These are phyloP conservation scores for Triglochin maritima DNA, from an alignment of 106 monocot genomes.

Conservation along the genomic window DNA sequence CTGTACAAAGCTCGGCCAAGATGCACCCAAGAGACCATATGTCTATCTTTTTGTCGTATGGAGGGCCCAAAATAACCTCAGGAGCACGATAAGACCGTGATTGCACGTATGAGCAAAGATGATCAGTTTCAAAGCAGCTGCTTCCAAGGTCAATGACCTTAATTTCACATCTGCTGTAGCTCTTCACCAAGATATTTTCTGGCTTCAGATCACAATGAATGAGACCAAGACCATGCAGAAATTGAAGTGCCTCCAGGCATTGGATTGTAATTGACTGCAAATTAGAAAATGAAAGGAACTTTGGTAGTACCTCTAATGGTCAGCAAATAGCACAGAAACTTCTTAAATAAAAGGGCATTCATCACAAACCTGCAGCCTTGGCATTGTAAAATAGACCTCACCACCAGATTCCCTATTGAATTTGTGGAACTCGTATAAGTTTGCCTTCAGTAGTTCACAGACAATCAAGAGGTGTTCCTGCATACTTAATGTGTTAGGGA, in stretches of 20 bases:
- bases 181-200: conserved; percentile 97
- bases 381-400: conserved; percentile 99
- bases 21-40: conserved; percentile 99
- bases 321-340: not conserved
- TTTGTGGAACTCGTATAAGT: conserved; percentile 99
- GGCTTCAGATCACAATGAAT: conserved; percentile 99
- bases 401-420: conserved; percentile 99
- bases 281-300: not conserved
- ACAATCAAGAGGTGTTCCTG: conserved; percentile 99
- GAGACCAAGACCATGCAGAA: conserved; percentile 85
- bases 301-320: not conserved
- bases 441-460: conserved; percentile 98
- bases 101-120: conserved; percentile 97
- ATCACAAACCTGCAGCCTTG: conserved; percentile 78
- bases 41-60: conserved; percentile 98
- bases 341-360: not conserved
- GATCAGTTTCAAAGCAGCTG: conserved; percentile 98
- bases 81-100: conserved; percentile 98
- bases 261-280: conserved; percentile 95
- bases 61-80: conserved; percentile 86
- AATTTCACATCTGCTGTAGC: conserved; percentile 97
- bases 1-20: conserved; percentile 93
- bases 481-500: not conserved
- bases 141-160: conserved; percentile 99
- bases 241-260: conserved; percentile 92